These are phyloP conservation scores for Colletotrichum sp. DNA, from an alignment of 2,329 filamentous ascomycete genomes.

Conservation along the genomic window DNA sequence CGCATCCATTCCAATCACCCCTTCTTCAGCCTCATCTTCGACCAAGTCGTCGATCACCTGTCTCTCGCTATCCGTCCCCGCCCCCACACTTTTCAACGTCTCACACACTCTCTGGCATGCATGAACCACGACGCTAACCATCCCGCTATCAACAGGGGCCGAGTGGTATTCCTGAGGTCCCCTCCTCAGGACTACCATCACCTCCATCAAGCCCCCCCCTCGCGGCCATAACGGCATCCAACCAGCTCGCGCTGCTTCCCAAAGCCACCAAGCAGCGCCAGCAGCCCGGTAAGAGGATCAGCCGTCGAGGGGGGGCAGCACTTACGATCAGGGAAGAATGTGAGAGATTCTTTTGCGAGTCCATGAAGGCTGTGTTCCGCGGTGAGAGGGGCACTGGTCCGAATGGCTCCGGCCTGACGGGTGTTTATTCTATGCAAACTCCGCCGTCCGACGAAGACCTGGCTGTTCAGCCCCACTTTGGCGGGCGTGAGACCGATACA, in stretches of 20 bases:
- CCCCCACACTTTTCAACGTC: background rate
- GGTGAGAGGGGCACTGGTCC: conserved; percentile 85
- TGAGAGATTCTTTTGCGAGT: conserved; percentile 99
- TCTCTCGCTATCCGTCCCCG: background rate
- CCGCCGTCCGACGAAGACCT: conserved; percentile 57
- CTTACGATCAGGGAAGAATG: conserved; percentile 98
- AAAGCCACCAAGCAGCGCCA: conserved; percentile 51
- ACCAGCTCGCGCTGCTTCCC: conserved; percentile 69
- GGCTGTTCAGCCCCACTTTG: conserved; percentile 32
- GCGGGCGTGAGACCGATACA: conserved; percentile 8
- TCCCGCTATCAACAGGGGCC: conserved; percentile 59
- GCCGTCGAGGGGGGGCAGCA: conserved; percentile 87
- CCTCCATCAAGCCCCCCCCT: conserved; percentile 90
- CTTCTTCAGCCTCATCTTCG: conserved; percentile 20
- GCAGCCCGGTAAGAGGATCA: conserved; percentile 42
- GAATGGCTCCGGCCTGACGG: conserved; percentile 86
- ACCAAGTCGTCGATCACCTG: conserved; percentile 11
- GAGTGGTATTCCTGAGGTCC: conserved; percentile 97
- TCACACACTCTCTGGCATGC: background rate
- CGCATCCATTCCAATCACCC: background rate
- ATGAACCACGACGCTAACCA: conserved; percentile 7
- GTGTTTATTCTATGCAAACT: conserved; percentile 66
- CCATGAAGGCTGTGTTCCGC: conserved; percentile 91
- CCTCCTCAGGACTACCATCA: conserved; percentile 82
- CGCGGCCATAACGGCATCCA: conserved; percentile 72